Percentiles rank a stretch among this genome's conserved stretches.
Evolutionary conservation across 2,329 filamentous ascomycete species (phyloP).

Genomic region (Colletotrichum zoysiae): DNA sequence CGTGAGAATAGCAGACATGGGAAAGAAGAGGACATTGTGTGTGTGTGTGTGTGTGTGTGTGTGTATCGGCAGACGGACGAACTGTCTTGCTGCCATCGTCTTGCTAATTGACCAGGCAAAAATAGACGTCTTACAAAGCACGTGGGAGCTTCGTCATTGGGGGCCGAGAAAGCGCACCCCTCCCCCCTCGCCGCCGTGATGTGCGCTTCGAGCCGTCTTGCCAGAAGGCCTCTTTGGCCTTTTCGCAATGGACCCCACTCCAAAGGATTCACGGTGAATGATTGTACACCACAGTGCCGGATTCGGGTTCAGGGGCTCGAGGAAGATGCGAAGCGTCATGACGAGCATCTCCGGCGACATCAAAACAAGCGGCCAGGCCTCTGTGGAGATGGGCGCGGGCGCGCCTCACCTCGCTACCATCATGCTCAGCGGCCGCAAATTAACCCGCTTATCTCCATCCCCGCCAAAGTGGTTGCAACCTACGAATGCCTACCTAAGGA

Average conservation of each 20-base stretch:
- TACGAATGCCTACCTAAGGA: neutral
- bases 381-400: neutral
- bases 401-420: neutral
- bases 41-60: conserved; percentile 4
- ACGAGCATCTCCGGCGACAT: neutral
- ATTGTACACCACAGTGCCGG: neutral
- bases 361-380: neutral
- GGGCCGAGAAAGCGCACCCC: conserved; percentile 28
- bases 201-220: neutral
- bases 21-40: neutral
- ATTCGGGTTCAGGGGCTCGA: neutral
- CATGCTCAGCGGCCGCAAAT: neutral
- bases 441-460: neutral
- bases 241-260: conserved; percentile 6
- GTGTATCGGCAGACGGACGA: conserved; percentile 13
- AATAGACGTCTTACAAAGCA: conserved; percentile 41
- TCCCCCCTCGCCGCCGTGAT: neutral
- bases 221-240: neutral
- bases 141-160: conserved; percentile 39
- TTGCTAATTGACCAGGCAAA: conserved; percentile 36
- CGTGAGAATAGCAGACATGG: neutral
- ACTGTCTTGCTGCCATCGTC: conserved; percentile 13
- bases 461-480: neutral
- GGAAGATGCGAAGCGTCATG: neutral
- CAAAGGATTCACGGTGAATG: conserved; percentile 2